Evolutionary conservation across 2,329 filamentous ascomycete genomes (phyloP), one percentile per base, ranked within the genome.

Genomic region (Pseudodiploospora longispora): DNA sequence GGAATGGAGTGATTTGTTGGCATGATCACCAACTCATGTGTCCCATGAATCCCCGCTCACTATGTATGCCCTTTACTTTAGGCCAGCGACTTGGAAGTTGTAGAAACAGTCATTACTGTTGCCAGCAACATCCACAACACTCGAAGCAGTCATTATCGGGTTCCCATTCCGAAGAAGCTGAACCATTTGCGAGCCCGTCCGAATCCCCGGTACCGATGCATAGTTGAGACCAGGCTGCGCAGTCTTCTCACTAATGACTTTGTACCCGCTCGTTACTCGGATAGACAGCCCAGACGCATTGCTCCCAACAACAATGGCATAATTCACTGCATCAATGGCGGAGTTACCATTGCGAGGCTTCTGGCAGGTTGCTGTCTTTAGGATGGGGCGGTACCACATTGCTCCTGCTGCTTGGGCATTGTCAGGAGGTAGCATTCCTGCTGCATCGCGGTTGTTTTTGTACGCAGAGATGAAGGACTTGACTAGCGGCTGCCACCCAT

Each of bases 401-500:
- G 49, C 47, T 27, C 49, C 49, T 8, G 38, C 28, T n/a, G 42
- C 36, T 5, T 35, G 27, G 31, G 29, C 28, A 36, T 39, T 44
- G 8, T 31, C 36, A n/a, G 35, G 36, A 6, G 49, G 49, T 8
- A 10, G 12, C 47, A 51, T 50, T 5, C 37, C 40, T 10, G 29
- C 28, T 6, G 46, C 43, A 31, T 47, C 44, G 19, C 12, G 29
- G 30, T 47, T 47, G 27, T 41, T 30, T 19, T 45, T 43, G 47
- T 37, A 51, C 12, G 49, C 49, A 10, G 36, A 10, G 35, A 42
- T 43, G 41, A 51, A 51, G n/a, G 49, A 51, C 27, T 42, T 32
- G 28, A 49, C 34, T 10, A 51, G 44, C 4, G 49, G 47, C 38
- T 49, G 47, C 49, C 49, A 51, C 5, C 12, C 49, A 36, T 34